These are phyloP conservation scores for Lactifluus pinguis DNA, from an alignment of 768 basidiomycete species.

Conservation along the genomic window DNA sequence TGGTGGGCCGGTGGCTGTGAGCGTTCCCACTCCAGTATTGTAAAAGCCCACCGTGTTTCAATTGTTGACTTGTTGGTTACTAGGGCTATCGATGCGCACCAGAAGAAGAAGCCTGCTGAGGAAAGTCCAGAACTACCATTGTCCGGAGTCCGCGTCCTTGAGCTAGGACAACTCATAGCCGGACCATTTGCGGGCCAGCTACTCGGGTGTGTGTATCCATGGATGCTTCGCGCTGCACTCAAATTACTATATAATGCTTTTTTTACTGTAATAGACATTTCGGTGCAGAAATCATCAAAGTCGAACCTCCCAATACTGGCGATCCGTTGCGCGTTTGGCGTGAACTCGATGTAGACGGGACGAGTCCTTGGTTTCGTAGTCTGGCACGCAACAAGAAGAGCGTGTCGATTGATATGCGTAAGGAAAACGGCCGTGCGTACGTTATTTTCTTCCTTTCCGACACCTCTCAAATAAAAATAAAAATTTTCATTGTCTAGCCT, in stretches of 20 bases:
- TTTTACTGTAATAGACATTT: background rate
- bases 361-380: slow-evolving; percentile 68
- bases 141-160: slow-evolving; percentile 53
- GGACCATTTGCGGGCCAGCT: slow-evolving; percentile 68
- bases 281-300: slow-evolving; percentile 61
- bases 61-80: too few species aligned
- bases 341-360: slow-evolving; percentile 60
- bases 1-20: background rate
- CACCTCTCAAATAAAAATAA: background rate
- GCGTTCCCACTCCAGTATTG: too few species aligned
- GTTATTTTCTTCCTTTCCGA: slow-evolving; percentile 10
- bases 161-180: slow-evolving; percentile 63
- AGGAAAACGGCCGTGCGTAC: slow-evolving; percentile 44
- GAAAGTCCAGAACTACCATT: slow-evolving; percentile 21
- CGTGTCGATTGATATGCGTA: slow-evolving; percentile 55
- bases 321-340: slow-evolving; percentile 66
- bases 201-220: slow-evolving; percentile 40
- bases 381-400: slow-evolving; percentile 69
- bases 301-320: slow-evolving; percentile 54
- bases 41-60: background rate
- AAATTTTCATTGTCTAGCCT: slow-evolving; percentile 26
- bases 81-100: background rate
- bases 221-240: too few species aligned
- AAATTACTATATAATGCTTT: too few species aligned
- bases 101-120: background rate